These are phyloP conservation scores for Gremmenia infestans DNA, from an alignment of 2,329 filamentous ascomycete species.

Conservation along the genomic window DNA sequence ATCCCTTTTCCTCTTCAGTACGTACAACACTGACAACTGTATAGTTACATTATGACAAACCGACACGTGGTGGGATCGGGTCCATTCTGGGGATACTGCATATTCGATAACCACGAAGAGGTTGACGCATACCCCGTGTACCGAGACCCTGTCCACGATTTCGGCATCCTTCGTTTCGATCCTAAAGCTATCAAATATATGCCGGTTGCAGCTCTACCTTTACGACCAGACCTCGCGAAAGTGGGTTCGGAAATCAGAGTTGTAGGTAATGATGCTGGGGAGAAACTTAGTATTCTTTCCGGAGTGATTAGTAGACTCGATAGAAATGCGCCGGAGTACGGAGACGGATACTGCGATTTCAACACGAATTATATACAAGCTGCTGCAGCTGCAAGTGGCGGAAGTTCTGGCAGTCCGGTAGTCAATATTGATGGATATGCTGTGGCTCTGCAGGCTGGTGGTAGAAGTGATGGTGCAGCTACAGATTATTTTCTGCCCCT, in stretches of 20 bases:
- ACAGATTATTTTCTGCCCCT: conserved; percentile 97
- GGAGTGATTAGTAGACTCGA: conserved; percentile 96
- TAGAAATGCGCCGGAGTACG: conserved; percentile 94
- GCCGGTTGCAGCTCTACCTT: conserved; percentile 72
- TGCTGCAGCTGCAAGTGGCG: conserved; percentile 91
- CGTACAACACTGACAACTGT: conserved; percentile 23
- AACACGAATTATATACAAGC: conserved; percentile 96
- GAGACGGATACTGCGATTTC: conserved; percentile 97
- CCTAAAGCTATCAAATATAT: conserved; percentile 97
- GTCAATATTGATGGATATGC: conserved; percentile 92
- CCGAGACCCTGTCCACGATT: conserved; percentile 96
- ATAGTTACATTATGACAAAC: conserved; percentile 75
- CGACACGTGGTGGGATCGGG: conserved; percentile 91
- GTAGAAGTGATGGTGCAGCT: conserved; percentile 87
- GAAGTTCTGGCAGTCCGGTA: conserved; percentile 96
- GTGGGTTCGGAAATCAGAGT: conserved; percentile 95
- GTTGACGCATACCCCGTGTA: conserved; percentile 96
- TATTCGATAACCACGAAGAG: conserved; percentile 98
- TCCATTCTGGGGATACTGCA: conserved; percentile 96
- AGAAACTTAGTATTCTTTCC: conserved; percentile 96
- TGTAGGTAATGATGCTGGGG: conserved; percentile 96
- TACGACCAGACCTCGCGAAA: conserved; percentile 81
- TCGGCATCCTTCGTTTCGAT: conserved; percentile 94
- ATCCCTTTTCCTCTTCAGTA: not conserved
- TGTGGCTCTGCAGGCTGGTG: conserved; percentile 89